Base-by-base conservation (phyloP, 192 early-diverging fungal species). In the Rhizophagus sp. region DNA sequence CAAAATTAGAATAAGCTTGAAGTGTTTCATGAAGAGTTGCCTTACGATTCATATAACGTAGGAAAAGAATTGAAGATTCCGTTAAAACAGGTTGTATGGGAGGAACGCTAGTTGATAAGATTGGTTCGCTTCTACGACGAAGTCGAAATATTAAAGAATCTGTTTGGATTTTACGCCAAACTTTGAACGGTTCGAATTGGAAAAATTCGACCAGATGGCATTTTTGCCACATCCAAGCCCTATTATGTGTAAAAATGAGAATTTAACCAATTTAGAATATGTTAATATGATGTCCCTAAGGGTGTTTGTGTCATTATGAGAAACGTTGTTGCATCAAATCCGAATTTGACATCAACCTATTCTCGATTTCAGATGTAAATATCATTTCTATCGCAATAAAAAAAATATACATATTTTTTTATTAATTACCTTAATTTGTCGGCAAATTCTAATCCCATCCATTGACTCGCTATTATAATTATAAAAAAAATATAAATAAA, bases 91-190 rank as follows among this genome's bases (percentile, higher is more conserved):
- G 73, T 30, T 15, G 12, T 10, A 33, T 1, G 4, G 74, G 25
- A 63, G 25, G n/a, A 41, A 36, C 6, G 39, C 36, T 15, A 67
- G 34, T 50, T 19, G 41, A 19, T 52, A 39, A 22, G n/a, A 80
- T 61, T 10, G 65, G 49, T 10, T 75, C 73, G 13, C 64, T 79
- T n/a, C 86, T 78, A 33, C 80, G 83, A 17, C 89, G 84, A 3
- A 90, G 57, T 62, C 83, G 84, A 76, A 90, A 90, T 25, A 90
- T 86, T 19, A 90, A 80, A 11, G 89, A 90, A 30, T 90, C 89
- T 0, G 89, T 90, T 64, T 90, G 89, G 25, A 89, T 85, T 69
- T 88, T 88, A n/a, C 86, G 83, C 86, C 88, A 90, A 6, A 90
- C 86, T 65, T 90, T 90, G 71, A 85, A 90, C 5, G 88, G 88